A percentile compares a stretch with the other conserved stretches of the same genome.
phyloP scores from a whole-genome alignment of 345 rosid species.

The Fremontodendron californicum region DNA sequence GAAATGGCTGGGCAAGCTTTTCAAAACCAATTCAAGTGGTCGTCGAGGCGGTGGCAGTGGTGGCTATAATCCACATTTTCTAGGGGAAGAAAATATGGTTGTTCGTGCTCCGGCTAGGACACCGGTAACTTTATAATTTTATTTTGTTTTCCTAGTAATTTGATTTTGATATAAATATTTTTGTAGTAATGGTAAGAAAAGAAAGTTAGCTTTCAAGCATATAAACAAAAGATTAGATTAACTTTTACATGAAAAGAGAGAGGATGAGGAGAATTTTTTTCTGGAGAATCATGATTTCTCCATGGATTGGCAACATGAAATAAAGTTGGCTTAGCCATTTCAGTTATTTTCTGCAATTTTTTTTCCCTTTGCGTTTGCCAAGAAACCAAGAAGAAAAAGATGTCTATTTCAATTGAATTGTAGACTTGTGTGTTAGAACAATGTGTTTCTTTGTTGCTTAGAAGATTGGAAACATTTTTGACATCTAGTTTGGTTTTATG shows the following conservation, averaged over 20 bases:
- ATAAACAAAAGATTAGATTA: background rate
- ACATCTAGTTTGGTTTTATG: background rate
- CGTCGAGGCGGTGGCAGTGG: slow-evolving; percentile 31
- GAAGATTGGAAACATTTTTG: background rate
- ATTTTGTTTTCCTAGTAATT: background rate
- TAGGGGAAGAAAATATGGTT: slow-evolving; percentile 80
- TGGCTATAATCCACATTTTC: slow-evolving; percentile 51
- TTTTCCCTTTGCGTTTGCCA: no score
- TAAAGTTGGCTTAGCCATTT: background rate
- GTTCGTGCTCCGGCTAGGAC: slow-evolving; percentile 60
- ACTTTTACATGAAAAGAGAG: background rate
- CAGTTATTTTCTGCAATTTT: no score
- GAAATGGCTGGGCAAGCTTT: slow-evolving; percentile 92
- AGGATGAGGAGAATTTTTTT: background rate
- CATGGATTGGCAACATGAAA: background rate
- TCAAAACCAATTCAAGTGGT: slow-evolving; percentile 53
- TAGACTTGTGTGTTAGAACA: no score
- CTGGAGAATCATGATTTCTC: background rate
- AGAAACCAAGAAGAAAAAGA: no score
- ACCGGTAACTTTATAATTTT: slow-evolving; percentile 38
- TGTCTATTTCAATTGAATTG: no score
- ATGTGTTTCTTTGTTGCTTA: background rate
- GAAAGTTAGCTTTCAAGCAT: background rate
- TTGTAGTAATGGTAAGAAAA: background rate
- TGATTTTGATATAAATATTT: background rate